Evolutionary conservation across 1,284 basidiomycete species (phyloP), one percentile per base, ranked within the genome.

Genomic region (Apiotrichum montevideense): DNA sequence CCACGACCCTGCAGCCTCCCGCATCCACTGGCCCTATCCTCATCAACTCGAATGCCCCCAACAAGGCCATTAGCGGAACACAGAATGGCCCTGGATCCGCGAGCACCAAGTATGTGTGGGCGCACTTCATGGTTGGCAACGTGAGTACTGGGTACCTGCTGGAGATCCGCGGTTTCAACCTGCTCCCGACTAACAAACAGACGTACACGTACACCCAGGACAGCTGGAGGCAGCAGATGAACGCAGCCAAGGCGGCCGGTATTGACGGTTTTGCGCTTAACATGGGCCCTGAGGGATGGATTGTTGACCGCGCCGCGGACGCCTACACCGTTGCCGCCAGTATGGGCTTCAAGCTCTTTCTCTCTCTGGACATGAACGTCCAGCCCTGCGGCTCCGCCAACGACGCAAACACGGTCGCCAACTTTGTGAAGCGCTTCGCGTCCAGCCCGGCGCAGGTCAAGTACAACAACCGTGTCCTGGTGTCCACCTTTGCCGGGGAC

Each of bases 401-500:
- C n/a, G 83, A 88, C 60, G 74, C 77, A 6, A 74, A 76, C 46
- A 72, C 76, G 15, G 79, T 90, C 40, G 81, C 84, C 57, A 77
- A 78, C 50, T 81, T 86, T 54, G 83, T 87, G 58, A 79, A 80
- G 13, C 78, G 78, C 10, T 85, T 84, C 62, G 77, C 83, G 3
- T 69, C 74, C 13, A 82, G 85, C 67, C 80, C 86, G 0, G 85
- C 84, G 57, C 87, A 90, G 68, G 77, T 88, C 49, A 83, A 82
- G 63, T 73, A 81, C 60, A 58, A 71, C n/a, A 78, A 78, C 57
- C 81, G 81, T 49, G 81, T 84, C 10, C 81, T 90, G 51, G 85
- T 86, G 2, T 87, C 86, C 0, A 88, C 87, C 2, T 92, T 92
- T 71, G 79, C 87, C 3, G 89, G 89, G n/a, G 85, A 88, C 62